Evolutionary conservation across 2,329 filamentous ascomycete genomes (phyloP).

Genomic region (Alternaria sp.): DNA sequence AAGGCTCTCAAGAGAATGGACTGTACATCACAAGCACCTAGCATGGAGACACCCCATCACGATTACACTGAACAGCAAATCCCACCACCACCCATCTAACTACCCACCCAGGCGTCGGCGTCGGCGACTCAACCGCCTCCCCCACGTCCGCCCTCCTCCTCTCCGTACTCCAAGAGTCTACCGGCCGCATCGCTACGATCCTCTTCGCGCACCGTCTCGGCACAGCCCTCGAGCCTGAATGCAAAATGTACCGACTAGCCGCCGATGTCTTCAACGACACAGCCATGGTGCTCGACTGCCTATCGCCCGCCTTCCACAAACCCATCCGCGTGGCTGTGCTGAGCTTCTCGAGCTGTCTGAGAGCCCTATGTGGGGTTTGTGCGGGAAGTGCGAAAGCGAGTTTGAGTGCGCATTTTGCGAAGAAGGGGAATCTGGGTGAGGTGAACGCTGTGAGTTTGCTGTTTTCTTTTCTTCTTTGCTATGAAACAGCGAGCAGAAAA

Average conservation of each 20-base stretch:
- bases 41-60: background rate
- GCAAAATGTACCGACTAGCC: slow-evolving; percentile 85
- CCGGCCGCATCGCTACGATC: slow-evolving; percentile 83
- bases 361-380: slow-evolving; percentile 83
- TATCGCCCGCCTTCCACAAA: slow-evolving; percentile 75
- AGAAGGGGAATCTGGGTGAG: slow-evolving; percentile 85
- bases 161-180: slow-evolving; percentile 81
- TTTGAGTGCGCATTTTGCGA: slow-evolving; percentile 89
- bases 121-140: slow-evolving; percentile 78
- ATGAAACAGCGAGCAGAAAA: background rate
- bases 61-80: background rate
- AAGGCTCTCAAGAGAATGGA: background rate
- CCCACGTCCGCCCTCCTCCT: slow-evolving; percentile 83
- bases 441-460: slow-evolving; percentile 73
- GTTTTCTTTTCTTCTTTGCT: background rate
- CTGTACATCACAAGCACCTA: background rate
- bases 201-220: slow-evolving; percentile 83
- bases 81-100: background rate
- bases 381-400: slow-evolving; percentile 90
- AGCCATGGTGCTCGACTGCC: slow-evolving; percentile 83
- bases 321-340: slow-evolving; percentile 63
- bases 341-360: slow-evolving; percentile 63
- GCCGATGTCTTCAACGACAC: slow-evolving; percentile 89
- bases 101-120: slow-evolving; percentile 69
- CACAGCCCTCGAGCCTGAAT: slow-evolving; percentile 84